Evolutionary conservation across 2,329 filamentous ascomycete species (phyloP).

Genomic region (Thelonectria discophora): DNA sequence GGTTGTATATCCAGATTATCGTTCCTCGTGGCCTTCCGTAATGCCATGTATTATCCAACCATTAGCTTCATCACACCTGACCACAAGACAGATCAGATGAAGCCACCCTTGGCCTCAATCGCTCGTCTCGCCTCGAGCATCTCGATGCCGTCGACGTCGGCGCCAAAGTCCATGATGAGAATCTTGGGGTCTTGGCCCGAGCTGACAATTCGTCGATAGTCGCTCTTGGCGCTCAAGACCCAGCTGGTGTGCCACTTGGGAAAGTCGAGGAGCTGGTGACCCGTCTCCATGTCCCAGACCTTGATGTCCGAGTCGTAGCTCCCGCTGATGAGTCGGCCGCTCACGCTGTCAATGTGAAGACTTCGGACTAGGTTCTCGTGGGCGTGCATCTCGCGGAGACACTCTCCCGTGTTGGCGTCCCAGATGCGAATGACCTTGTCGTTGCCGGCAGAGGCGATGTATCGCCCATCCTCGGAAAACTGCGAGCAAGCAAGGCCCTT

Average conservation of each 20-base stretch:
- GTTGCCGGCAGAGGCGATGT: constrained; percentile 92
- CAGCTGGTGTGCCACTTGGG: constrained; percentile 96
- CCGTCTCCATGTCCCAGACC: constrained; percentile 87
- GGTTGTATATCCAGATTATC: constrained; percentile 19
- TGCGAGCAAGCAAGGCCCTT: constrained; percentile 95
- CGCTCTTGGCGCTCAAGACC: constrained; percentile 95
- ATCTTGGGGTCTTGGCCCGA: constrained; percentile 95
- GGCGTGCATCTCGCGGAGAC: constrained; percentile 81
- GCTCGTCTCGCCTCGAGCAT: constrained; percentile 59
- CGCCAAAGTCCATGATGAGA: constrained; percentile 91
- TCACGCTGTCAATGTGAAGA: constrained; percentile 87
- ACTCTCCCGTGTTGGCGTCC: constrained; percentile 89
- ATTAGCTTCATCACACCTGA: constrained; percentile 4
- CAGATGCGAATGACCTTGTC: constrained; percentile 96
- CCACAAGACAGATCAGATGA: constrained; percentile 37
- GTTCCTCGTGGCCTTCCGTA: constrained; percentile 14
- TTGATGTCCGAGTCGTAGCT: constrained; percentile 97
- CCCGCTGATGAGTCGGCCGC: constrained; percentile 86
- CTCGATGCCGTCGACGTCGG: constrained; percentile 65
- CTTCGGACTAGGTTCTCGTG: constrained; percentile 89
- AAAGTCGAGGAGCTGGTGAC: constrained; percentile 81
- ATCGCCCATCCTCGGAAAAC: constrained; percentile 93
- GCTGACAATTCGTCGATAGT: constrained; percentile 93
- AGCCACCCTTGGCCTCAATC: constrained; percentile 31
- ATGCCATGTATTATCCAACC: constrained; percentile 2